phyloP scores from a whole-genome alignment of 306 rosid genomes.

The Quercus mongolica region DNA sequence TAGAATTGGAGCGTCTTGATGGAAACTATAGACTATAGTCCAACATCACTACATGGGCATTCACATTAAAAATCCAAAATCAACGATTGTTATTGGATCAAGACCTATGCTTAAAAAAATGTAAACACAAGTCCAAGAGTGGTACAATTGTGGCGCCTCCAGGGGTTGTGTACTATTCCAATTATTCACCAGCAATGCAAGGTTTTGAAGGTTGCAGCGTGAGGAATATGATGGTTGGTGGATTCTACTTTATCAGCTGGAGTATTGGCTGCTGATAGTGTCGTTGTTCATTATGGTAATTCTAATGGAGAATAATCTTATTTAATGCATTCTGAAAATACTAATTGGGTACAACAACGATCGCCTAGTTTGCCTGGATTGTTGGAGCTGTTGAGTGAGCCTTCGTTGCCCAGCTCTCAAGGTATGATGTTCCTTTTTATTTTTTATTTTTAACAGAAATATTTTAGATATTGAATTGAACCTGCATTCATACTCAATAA shows the following conservation, averaged over 20 bases:
- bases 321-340: slow-evolving; percentile 15
- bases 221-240: slow-evolving; percentile 30
- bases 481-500: not conserved
- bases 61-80: too few relatives aligned
- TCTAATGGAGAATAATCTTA: slow-evolving; percentile 29
- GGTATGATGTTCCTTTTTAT: slow-evolving; percentile 22
- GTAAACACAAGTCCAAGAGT: slow-evolving; percentile 58
- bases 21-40: too few relatives aligned
- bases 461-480: not conserved
- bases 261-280: slow-evolving; percentile 60
- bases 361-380: slow-evolving; percentile 35
- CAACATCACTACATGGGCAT: too few relatives aligned
- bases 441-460: not conserved
- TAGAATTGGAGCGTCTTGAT: too few relatives aligned
- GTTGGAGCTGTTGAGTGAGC: slow-evolving; percentile 48
- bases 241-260: slow-evolving; percentile 73
- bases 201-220: slow-evolving; percentile 36
- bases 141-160: slow-evolving; percentile 74
- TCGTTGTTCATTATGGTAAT: slow-evolving; percentile 37
- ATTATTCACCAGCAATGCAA: slow-evolving; percentile 43
- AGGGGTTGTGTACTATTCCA: slow-evolving; percentile 37
- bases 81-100: too few relatives aligned
- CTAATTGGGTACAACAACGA: not conserved
- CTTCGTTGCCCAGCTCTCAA: slow-evolving; percentile 40
- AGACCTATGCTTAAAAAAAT: too few relatives aligned